Base-by-base conservation (phyloP, 768 basidiomycete species). In the Leccinum boreale region DNA sequence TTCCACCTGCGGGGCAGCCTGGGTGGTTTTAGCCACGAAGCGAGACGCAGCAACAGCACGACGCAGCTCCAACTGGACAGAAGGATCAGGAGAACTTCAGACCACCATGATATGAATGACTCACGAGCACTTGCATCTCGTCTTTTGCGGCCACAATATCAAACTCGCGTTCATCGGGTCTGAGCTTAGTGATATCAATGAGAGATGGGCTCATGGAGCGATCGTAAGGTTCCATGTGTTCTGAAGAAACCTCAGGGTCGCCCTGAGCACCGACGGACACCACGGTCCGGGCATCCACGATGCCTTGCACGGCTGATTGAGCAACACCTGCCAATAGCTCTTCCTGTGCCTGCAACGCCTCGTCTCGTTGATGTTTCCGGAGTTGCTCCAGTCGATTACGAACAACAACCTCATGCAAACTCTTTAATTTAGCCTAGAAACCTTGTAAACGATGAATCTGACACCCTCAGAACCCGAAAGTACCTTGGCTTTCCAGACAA, bases 401-500 rank as follows among this genome's bases (percentile, higher is more conserved):
- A 53, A 99, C 92, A 11, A 98, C 95, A 28, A 98, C 90, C 77
- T 98, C 94, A 67, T 99, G 97, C 53, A 98, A 79, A 65, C 81
- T 83, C 71, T 92, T 92, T 42, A 99, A 80, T 68, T 95, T 97
- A 7, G 94, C 89, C 94, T 96, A 50, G 23, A 57, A 49, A 56
- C 35, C 57, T 54, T 58, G 51, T 62, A n/a, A 59, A 44, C 29
- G 15, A 44, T 39, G 15, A 28, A 57, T 29, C 24, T 19, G 26
- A 42, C 8, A 50, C n/a, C 15, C 48, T 56, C 48, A 28, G 47
- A 1, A 55, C 52, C 42, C 7, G 1, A 62, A 65, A 50, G 8
- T 64, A 93, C 94, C 79, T 98, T 98, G 21, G 97, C 90, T 75
- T 98, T 98, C 88, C 92, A 97, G 3, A 98, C 96, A 23, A 98